These are phyloP conservation scores for Sophora flavescens DNA, from an alignment of 306 rosid species.

Conservation along the genomic window DNA sequence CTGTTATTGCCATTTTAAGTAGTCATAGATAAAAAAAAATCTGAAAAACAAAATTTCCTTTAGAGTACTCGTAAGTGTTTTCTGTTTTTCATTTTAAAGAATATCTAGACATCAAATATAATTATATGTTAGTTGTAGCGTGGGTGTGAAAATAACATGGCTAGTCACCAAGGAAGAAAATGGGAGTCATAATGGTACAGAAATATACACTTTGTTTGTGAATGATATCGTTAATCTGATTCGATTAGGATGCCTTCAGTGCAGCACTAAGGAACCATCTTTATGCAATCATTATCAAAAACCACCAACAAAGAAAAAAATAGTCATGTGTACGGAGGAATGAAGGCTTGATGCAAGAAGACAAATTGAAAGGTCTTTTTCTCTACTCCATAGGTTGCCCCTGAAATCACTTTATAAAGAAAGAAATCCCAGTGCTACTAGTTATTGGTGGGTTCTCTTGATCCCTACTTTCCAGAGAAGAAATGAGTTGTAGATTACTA, in stretches of 20 bases:
- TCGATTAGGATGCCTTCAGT: constrained; percentile 29
- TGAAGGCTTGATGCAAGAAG: neutral
- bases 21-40: no score
- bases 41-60: no score
- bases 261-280: constrained; percentile 37
- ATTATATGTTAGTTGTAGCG: neutral
- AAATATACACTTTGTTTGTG: constrained; percentile 6
- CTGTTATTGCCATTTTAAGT: no score
- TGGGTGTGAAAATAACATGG: constrained; percentile 13
- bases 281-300: constrained; percentile 33
- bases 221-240: constrained; percentile 16
- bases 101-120: neutral
- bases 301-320: constrained; percentile 32
- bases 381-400: neutral
- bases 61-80: no score
- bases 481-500: neutral
- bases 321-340: constrained; percentile 33
- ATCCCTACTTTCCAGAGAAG: neutral
- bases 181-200: constrained; percentile 32
- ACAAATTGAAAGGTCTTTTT: constrained; percentile 28
- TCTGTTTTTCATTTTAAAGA: no score
- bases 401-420: neutral
- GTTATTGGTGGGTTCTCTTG: neutral
- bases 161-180: neutral
- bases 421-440: neutral